Base-by-base conservation (phyloP, 768 basidiomycete genomes). In the Hydnum rufescens region DNA sequence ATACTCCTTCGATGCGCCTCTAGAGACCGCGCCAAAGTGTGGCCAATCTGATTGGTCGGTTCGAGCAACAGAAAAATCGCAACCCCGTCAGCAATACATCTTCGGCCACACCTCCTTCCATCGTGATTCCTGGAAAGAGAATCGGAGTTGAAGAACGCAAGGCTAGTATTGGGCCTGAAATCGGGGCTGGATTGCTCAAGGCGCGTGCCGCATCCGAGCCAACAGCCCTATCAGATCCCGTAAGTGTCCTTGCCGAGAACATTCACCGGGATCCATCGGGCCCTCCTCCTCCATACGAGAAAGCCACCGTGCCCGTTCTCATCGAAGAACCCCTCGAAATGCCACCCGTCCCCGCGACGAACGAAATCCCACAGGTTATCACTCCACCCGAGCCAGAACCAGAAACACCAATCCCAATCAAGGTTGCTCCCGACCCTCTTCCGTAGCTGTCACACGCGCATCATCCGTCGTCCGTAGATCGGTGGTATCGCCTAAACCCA, bases 11-110 rank as follows among this genome's bases (percentile, higher is more conserved):
- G 16, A 55, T 55, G 85, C 80, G 82, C 52, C 67, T 88, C 71
- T 86, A 89, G 68, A 75, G 81, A 62, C 84, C 85, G 48, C 80
- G 86, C 55, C 76, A 75, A 63, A 84, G 80, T 60, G 86, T 89
- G 47, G 86, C 86, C 57, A 89, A 87, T 63, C 79, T 89, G 67
- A 89, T 89, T 61, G 86, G 86, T 50, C 75, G 81, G 54, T 89
- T 89, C 58, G 86, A 89, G 64, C 82, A 75, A 59, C 79, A 83
- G 66, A 77, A 72, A 53, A 87, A 83, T 63, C 75, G 76, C 49
- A 73, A 75, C 58, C 66, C 76, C 3, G 58, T 67, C 26, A 8
- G 13, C 44, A 39, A 39, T 39, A 22, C 36, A 22, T 13, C 13
- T 39, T 13, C 36, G 36, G 13, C 36, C 1, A 13, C 13, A 22